Conservation (phyloP, 257 asterid species). For the Gentiana straminea region DNA sequence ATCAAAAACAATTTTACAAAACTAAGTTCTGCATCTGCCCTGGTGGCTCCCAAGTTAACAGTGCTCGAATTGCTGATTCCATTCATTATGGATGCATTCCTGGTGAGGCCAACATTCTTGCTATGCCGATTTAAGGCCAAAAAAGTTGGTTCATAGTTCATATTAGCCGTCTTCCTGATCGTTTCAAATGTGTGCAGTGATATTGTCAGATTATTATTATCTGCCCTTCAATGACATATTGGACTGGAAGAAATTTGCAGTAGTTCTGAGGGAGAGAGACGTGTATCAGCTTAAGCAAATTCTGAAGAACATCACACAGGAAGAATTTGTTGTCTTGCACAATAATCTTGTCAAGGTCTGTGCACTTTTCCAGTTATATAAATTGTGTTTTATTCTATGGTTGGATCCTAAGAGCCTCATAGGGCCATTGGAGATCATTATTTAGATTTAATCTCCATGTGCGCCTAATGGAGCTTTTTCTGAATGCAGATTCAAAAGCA, state of each 20-base stretch:
- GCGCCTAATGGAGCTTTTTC: background rate
- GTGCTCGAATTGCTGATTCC: slow-evolving; percentile 97
- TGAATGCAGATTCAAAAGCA: slow-evolving; percentile 70
- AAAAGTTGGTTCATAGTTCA: too few species aligned
- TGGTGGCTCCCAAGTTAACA: slow-evolving; percentile 99
- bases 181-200: slow-evolving; percentile 40
- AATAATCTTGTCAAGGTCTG: slow-evolving; percentile 85
- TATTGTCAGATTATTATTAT: slow-evolving; percentile 88
- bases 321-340: slow-evolving; percentile 64
- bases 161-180: too few species aligned
- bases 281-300: slow-evolving; percentile 87
- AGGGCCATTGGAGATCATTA: background rate
- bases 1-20: slow-evolving; percentile 85
- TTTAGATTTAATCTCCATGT: background rate
- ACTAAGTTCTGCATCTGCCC: slow-evolving; percentile 97
- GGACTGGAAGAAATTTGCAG: slow-evolving; percentile 76
- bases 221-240: slow-evolving; percentile 89
- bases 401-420: background rate
- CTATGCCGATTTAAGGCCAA: background rate
- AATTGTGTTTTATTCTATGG: background rate
- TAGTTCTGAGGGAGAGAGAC: slow-evolving; percentile 74
- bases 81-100: slow-evolving; percentile 97
- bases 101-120: slow-evolving; percentile 43
- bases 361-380: background rate
- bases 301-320: slow-evolving; percentile 65